Conservation (phyloP, 2,329 filamentous ascomycete species). For the Herpotrichia juniperi region DNA sequence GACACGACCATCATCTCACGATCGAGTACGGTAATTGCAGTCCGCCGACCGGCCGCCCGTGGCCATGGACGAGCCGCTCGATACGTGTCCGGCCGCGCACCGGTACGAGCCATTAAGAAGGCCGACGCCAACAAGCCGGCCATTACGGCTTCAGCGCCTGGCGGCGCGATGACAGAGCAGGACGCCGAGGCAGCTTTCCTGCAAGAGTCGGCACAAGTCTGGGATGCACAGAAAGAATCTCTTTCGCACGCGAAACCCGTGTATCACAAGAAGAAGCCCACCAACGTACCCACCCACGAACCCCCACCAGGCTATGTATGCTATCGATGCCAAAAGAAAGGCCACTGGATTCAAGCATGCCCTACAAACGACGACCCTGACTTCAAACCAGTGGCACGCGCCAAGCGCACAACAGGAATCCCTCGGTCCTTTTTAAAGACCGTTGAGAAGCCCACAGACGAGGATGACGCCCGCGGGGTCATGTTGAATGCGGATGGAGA, state of each 20-base stretch:
- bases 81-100: conserved; percentile 97
- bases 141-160: conserved; percentile 60
- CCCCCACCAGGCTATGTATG: conserved; percentile 94
- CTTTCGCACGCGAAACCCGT: conserved; percentile 72
- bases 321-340: conserved; percentile 94
- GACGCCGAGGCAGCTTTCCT: conserved; percentile 94
- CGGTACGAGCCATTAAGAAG: conserved; percentile 79
- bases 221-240: conserved; percentile 91
- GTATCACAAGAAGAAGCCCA: conserved; percentile 62
- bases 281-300: conserved; percentile 87
- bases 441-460: conserved; percentile 86
- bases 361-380: conserved; percentile 98
- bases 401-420: conserved; percentile 96
- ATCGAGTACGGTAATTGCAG: conserved; percentile 90
- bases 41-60: conserved; percentile 81
- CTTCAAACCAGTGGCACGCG: conserved; percentile 89
- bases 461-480: conserved; percentile 83
- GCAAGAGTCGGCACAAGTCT: conserved; percentile 85
- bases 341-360: conserved; percentile 98
- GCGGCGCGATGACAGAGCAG: conserved; percentile 78
- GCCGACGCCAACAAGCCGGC: conserved; percentile 58
- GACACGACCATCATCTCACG: conserved; percentile 97
- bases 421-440: conserved; percentile 94
- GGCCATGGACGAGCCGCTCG: conserved; percentile 90
- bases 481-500: conserved; percentile 99